Conservation (phyloP, 352 stramenopile species). For the Globisporangium megalacanthum region DNA sequence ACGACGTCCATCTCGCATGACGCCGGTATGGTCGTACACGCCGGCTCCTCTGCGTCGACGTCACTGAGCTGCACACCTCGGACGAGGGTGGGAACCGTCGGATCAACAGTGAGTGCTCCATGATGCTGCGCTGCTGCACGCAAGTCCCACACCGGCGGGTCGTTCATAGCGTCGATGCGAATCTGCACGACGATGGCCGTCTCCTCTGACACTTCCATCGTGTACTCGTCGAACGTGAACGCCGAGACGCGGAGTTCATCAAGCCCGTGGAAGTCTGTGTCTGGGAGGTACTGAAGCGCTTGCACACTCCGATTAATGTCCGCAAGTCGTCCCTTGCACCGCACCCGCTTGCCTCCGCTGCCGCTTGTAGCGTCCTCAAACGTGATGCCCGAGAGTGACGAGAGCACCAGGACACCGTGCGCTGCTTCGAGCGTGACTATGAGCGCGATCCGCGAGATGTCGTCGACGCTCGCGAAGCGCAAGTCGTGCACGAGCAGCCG, state of each 20-base stretch:
- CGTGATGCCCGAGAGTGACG: constrained; percentile 14
- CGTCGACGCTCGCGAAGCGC: constrained; percentile 40
- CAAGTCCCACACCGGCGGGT: constrained; percentile 47
- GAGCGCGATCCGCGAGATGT: constrained; percentile 28
- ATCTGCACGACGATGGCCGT: constrained; percentile 26
- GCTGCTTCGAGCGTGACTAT: constrained; percentile 5
- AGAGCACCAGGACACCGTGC: constrained; percentile 10
- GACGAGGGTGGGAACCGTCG: constrained; percentile 19
- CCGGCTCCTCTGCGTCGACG: constrained; percentile 24
- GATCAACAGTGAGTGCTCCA: constrained; percentile 1
- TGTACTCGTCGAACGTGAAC: constrained; percentile 43
- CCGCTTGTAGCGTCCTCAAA: constrained; percentile 16
- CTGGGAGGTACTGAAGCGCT: constrained; percentile 34
- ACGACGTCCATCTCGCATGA: constrained; percentile 50
- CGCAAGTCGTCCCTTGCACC: constrained; percentile 32
- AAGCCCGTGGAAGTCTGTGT: constrained; percentile 32
- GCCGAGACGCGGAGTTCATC: constrained; percentile 38
- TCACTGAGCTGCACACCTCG: constrained; percentile 39
- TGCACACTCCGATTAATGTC: constrained; percentile 37
- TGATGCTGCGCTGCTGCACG: constrained; percentile 17
- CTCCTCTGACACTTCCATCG: constrained; percentile 21
- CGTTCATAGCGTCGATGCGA: constrained; percentile 44
- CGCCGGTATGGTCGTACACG: constrained; percentile 2
- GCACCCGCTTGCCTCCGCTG: constrained; percentile 8
- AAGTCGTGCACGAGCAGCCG: constrained; percentile 24